These are phyloP conservation scores for Tothia fuscella DNA, from an alignment of 2,329 filamentous ascomycete species.

Conservation along the genomic window DNA sequence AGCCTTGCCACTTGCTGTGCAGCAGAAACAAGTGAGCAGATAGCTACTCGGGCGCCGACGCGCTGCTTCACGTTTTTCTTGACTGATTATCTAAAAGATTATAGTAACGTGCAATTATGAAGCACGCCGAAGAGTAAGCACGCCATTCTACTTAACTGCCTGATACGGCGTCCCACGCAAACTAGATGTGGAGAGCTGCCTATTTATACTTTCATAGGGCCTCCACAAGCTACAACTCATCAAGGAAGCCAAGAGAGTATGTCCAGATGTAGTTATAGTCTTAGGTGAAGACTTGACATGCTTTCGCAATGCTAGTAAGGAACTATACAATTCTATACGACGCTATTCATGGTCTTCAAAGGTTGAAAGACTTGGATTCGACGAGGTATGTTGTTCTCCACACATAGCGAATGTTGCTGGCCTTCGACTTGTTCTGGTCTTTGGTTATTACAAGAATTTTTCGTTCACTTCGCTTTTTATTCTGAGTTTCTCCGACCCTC, in stretches of 20 bases:
- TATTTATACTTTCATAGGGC: slow-evolving; percentile 21
- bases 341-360: slow-evolving; percentile 65
- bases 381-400: slow-evolving; percentile 60
- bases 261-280: slow-evolving; percentile 71
- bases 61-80: no score
- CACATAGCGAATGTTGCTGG: no score
- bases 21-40: slow-evolving; percentile 63
- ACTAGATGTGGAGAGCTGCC: no score
- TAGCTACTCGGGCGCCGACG: not conserved
- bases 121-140: slow-evolving; percentile 51
- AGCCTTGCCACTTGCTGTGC: slow-evolving; percentile 64
- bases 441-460: no score
- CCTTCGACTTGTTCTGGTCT: no score
- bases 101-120: slow-evolving; percentile 89
- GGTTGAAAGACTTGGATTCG: slow-evolving; percentile 75
- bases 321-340: slow-evolving; percentile 60
- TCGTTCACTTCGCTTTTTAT: no score
- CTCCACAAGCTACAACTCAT: slow-evolving; percentile 78
- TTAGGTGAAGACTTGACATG: slow-evolving; percentile 62
- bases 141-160: not conserved
- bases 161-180: not conserved
- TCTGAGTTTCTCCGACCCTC: no score
- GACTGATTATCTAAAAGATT: slow-evolving; percentile 2
- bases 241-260: slow-evolving; percentile 64
- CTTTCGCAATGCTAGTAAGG: slow-evolving; percentile 79